phyloP scores from a whole-genome alignment of 2,329 filamentous ascomycete genomes.

The Aspergillus fumigatiaffinis region DNA sequence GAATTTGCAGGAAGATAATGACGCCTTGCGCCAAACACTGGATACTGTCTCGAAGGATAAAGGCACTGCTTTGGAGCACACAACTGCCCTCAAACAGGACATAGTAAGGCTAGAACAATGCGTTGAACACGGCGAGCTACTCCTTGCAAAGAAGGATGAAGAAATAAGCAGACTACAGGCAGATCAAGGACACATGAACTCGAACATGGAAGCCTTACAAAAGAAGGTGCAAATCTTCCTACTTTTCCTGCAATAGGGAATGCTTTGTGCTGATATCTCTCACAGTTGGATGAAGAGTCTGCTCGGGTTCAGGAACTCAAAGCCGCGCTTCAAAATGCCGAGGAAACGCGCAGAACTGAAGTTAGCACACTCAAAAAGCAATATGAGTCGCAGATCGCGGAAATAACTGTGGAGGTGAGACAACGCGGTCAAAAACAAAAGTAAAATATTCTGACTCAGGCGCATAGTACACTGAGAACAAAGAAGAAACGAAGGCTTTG shows the following conservation, averaged over 20 bases:
- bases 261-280: conserved; percentile 4
- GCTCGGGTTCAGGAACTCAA: conserved; percentile 18
- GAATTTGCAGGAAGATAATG: conserved; percentile 18
- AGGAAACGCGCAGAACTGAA: conserved; percentile 17
- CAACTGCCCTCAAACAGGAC: conserved; percentile 22
- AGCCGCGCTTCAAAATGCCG: conserved; percentile 17
- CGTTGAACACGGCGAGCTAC: conserved; percentile 17
- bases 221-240: conserved; percentile 20
- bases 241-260: not conserved
- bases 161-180: conserved; percentile 20
- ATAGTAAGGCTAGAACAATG: conserved; percentile 17
- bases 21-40: conserved; percentile 16
- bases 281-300: conserved; percentile 24
- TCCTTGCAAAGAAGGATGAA: conserved; percentile 22
- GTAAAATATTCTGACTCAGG: not conserved
- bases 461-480: conserved; percentile 19
- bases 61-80: conserved; percentile 17
- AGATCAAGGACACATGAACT: conserved; percentile 17
- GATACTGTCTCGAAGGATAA: conserved; percentile 22
- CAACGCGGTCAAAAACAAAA: not conserved
- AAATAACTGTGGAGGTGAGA: conserved; percentile 21
- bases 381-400: conserved; percentile 17
- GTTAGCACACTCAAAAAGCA: conserved; percentile 19
- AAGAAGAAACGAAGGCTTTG: conserved; percentile 24
- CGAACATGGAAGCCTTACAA: conserved; percentile 15